Base-by-base conservation (phyloP, 1,284 basidiomycete genomes). In the Ganoderma multipileum region DNA sequence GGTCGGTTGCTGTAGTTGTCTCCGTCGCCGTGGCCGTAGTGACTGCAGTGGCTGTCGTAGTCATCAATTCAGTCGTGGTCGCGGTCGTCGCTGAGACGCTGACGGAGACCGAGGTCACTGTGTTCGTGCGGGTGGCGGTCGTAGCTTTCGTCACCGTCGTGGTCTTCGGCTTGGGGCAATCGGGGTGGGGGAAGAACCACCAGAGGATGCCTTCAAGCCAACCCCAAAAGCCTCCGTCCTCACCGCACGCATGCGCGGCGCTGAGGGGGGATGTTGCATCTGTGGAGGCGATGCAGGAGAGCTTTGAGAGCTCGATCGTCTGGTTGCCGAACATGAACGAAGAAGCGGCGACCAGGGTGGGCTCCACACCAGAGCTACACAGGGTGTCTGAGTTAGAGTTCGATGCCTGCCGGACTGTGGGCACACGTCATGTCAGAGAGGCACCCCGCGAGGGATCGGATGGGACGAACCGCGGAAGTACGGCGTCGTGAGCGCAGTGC, bases 401-500 rank as follows among this genome's bases (percentile, higher is more conserved):
- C 18, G 64, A 68, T 26, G 38, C 50, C 39, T 69, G 67, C 7
- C 71, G 69, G n/a, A 66, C 71, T 72, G 55, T 11, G 23, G 38
- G 41, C 11, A 38, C 11, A 50, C 3, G 65, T 39, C 7, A 38
- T 8, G 28, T 61, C 20, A 63, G 65, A 30, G 20, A 7, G n/a
- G 14, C 23, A 16, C 11, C 28, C 20, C 16, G 36, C 44, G 16
- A 57, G 20, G 42, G 30, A 18, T 6, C 6, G 23, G 30, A 55
- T 30, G 50, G 23, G 39, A 64, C 71, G 55, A 54, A 72, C 71
- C 61, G 23, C 61, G 61, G 36, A 69, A 59, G 58, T 63, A 54
- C n/a, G 69, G 71, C 39, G 66, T 66, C 54, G 68, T 63, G 58
- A 72, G 69, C 30, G 71, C 71, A 9, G 66, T 28, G 38, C 28